These are phyloP conservation scores for Didymella keratinophila DNA, from an alignment of 2,329 filamentous ascomycete species.

Conservation along the genomic window DNA sequence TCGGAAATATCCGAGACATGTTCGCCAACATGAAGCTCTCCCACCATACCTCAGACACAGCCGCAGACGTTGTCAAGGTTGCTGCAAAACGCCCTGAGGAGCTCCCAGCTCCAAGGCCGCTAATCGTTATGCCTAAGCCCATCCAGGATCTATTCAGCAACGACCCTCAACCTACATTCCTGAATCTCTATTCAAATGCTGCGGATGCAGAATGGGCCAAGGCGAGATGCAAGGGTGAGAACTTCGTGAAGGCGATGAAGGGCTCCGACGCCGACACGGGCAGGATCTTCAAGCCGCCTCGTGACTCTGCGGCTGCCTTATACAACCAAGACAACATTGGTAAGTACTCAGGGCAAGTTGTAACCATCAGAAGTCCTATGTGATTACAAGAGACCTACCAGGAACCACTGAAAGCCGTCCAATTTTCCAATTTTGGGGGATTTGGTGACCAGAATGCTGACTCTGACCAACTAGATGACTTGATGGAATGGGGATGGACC, in stretches of 20 bases:
- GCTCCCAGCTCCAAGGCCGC: neutral
- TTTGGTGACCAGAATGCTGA: too few relatives aligned
- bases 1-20: neutral
- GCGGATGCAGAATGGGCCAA: neutral
- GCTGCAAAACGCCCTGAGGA: neutral
- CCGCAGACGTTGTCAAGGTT: neutral
- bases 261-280: conserved; percentile 9
- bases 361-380: neutral
- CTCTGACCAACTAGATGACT: neutral
- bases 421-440: neutral
- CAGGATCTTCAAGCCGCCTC: conserved; percentile 4
- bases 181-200: neutral
- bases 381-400: too few relatives aligned
- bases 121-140: neutral
- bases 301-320: neutral
- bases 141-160: neutral
- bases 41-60: neutral
- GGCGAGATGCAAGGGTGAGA: neutral
- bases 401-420: too few relatives aligned
- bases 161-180: neutral
- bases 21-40: neutral
- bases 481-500: neutral
- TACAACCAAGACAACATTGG: neutral
- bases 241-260: conserved; percentile 7
- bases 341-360: neutral